phyloP scores from a whole-genome alignment of 768 basidiomycete genomes.

The Hygrophorus russula region DNA sequence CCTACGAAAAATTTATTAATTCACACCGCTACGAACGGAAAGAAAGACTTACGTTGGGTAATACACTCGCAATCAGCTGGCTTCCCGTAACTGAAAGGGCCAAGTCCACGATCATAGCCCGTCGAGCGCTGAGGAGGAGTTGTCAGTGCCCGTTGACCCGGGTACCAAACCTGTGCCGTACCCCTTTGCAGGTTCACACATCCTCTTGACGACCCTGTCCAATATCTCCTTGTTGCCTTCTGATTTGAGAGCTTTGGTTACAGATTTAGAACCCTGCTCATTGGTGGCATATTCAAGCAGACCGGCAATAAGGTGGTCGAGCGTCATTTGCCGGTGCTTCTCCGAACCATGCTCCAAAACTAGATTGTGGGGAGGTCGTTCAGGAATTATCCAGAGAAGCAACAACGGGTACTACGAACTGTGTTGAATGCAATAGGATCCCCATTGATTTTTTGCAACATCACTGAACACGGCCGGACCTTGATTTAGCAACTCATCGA shows the following conservation, averaged over 20 bases:
- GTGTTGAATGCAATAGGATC: conserved; percentile 78
- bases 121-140: conserved; percentile 31
- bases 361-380: conserved; percentile 17
- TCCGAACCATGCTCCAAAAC: conserved; percentile 80
- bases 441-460: conserved; percentile 83
- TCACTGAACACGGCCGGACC: conserved; percentile 58
- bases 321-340: conserved; percentile 60
- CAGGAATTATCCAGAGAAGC: background rate
- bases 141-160: background rate
- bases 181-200: conserved; percentile 85
- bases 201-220: conserved; percentile 62
- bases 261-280: conserved; percentile 81
- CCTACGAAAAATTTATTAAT: conserved; percentile 27
- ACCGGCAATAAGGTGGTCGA: conserved; percentile 70
- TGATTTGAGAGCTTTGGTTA: conserved; percentile 70
- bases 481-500: conserved; percentile 72
- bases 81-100: conserved; percentile 78
- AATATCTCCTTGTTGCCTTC: conserved; percentile 72
- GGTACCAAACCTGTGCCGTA: conserved; percentile 14
- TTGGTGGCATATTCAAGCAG: conserved; percentile 70
- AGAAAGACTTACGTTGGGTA: conserved; percentile 49
- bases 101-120: conserved; percentile 80
- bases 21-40: conserved; percentile 5
- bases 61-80: conserved; percentile 72
- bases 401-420: conserved; percentile 34